Percentiles rank a stretch among this genome's conserved stretches.
Evolutionary conservation across 208 protist genomes (phyloP).

Genomic region (Trypanosoma melophagium): DNA sequence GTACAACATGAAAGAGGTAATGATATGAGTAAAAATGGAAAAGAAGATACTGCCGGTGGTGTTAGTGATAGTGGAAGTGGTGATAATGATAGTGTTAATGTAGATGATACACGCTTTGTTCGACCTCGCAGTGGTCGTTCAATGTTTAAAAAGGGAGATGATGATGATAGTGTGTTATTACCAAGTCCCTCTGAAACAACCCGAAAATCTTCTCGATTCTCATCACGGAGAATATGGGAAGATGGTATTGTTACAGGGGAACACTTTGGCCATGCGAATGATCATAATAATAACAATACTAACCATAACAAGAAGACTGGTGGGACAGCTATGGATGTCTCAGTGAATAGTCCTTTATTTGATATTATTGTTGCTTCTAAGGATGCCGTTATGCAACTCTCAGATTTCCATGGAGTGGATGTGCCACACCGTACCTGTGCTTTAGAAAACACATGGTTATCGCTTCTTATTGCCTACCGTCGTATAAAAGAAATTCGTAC

Average conservation of each 20-base stretch:
- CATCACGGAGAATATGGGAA: slow-evolving; percentile 12
- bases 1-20: not conserved
- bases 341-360: slow-evolving; percentile 28
- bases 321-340: not conserved
- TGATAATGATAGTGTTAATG: not conserved
- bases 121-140: slow-evolving; percentile 30
- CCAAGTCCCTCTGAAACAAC: slow-evolving; percentile 17
- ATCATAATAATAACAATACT: not conserved
- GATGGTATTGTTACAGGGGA: not conserved
- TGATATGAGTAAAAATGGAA: not conserved
- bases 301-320: not conserved
- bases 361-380: slow-evolving; percentile 20
- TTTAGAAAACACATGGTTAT: slow-evolving; percentile 23
- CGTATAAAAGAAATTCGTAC: not conserved
- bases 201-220: slow-evolving; percentile 25
- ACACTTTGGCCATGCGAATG: too few relatives aligned
- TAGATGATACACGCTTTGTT: slow-evolving; percentile 4
- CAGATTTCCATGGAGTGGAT: slow-evolving; percentile 17
- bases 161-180: slow-evolving; percentile 25
- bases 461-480: slow-evolving; percentile 16
- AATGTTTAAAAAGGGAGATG: slow-evolving; percentile 21
- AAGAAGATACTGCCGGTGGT: not conserved
- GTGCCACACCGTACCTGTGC: slow-evolving; percentile 1
- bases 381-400: slow-evolving; percentile 19
- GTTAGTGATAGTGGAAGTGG: not conserved